Conservation (phyloP, 2,329 filamentous ascomycete species). For the Mariannaea sp. region DNA sequence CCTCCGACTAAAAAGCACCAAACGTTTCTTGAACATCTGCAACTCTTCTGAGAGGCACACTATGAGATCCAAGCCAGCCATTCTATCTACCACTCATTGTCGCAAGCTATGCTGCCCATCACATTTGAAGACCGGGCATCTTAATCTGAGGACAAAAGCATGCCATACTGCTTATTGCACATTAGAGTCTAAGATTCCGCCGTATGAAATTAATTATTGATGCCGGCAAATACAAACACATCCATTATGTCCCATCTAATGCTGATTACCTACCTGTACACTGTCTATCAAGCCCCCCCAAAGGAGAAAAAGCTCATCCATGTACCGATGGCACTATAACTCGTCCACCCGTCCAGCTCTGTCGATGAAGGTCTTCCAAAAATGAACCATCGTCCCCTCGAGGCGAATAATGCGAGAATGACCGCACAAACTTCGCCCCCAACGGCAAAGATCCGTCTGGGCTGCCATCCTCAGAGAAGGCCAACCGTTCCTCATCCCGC, state of each 20-base stretch:
- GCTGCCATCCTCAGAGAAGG: slow-evolving; percentile 44
- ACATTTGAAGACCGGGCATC: background rate
- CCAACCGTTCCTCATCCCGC: slow-evolving; percentile 40
- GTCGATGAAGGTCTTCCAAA: slow-evolving; percentile 37
- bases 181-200: background rate
- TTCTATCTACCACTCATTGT: background rate
- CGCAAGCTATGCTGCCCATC: background rate
- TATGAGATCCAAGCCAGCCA: no score
- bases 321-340: slow-evolving; percentile 23
- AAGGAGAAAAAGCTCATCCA: background rate
- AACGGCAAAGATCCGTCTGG: slow-evolving; percentile 44
- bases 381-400: slow-evolving; percentile 47
- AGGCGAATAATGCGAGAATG: slow-evolving; percentile 46
- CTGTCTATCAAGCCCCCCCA: background rate
- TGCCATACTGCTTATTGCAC: background rate
- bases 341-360: slow-evolving; percentile 27
- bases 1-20: no score
- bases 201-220: no score
- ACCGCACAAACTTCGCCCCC: slow-evolving; percentile 37
- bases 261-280: no score
- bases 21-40: no score
- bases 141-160: background rate
- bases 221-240: no score
- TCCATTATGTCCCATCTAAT: no score
- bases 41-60: no score